Base-by-base conservation (phyloP, 257 asterid genomes). In the Fraxinus quadrangulata region DNA sequence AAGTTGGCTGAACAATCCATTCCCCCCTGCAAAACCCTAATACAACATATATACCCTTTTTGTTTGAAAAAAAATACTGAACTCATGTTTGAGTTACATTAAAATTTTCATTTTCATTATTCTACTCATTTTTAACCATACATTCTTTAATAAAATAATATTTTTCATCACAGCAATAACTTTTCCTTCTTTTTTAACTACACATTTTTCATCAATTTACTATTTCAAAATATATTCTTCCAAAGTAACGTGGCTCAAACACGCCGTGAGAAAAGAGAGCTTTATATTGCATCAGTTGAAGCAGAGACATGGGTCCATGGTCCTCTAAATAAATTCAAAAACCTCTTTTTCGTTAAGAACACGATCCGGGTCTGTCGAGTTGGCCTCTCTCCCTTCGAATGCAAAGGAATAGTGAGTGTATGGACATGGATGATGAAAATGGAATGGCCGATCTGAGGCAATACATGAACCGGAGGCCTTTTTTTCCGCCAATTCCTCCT, bases 311-410 rank as follows among this genome's bases (percentile, higher is more conserved):
- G 93, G 87, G 89, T 84, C 88, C 92, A 87, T 80, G 68, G 87
- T 85, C 75, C 85, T 81, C 81, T 79, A 74, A 88, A 78, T 72
- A 84, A 87, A 82, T 86, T 87, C 90, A 87, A 84, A 78, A 65
- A 79, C 80, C 75, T 77, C 72, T 73, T 85, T 85, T 77, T 77
- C 71, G 79, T 65, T 24, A 84, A 84, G 82, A 77, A 91, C 97
- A 89, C 88, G 96, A 92, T 92, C 97, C 97, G 97, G 83, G 88
- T 92, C 93, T 81, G 88, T 85, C 97, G 96, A 82, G 65, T 81
- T 84, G 80, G 78, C 87, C 74, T 71, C 63, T 61, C 79, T 75
- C 78, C 77, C 33, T 61, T 61, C n/a, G 16, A 37, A 40, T 51
- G 10, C 36, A 56, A 19, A 54, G 24, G 65, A 19, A 28, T 56